Evolutionary conservation across 1,284 basidiomycete species (phyloP).

Genomic region (Sparassis latifolia): DNA sequence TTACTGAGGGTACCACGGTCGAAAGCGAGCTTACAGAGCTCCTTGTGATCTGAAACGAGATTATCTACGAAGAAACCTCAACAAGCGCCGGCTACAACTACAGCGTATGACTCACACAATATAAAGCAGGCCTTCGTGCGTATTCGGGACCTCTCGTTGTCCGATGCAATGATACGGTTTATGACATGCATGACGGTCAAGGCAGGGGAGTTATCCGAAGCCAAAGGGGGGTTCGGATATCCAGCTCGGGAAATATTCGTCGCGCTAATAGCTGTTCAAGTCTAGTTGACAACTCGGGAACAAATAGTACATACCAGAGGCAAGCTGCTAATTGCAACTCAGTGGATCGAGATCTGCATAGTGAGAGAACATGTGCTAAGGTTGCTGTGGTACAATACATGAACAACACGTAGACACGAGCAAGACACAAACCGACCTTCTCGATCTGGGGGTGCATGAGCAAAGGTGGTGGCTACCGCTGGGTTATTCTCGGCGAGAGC

Average conservation of each 20-base stretch:
- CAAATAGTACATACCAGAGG: conserved; percentile 43
- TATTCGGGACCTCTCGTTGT: conserved; percentile 33
- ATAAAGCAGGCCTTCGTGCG: conserved; percentile 65
- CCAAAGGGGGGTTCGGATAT: conserved; percentile 17
- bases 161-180: conserved; percentile 45
- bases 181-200: conserved; percentile 58
- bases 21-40: conserved; percentile 57
- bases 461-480: conserved; percentile 40
- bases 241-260: conserved; percentile 51
- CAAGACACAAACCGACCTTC: conserved; percentile 18
- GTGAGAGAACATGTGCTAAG: conserved; percentile 35
- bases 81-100: neutral
- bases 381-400: conserved; percentile 13
- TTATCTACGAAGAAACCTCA: conserved; percentile 39
- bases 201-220: conserved; percentile 36
- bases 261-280: conserved; percentile 31
- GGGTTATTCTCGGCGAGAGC: conserved; percentile 64
- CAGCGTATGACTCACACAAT: conserved; percentile 44
- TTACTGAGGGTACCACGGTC: conserved; percentile 54
- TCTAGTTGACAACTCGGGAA: neutral
- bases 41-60: conserved; percentile 64
- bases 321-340: conserved; percentile 64
- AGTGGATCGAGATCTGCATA: conserved; percentile 47
- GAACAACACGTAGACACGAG: neutral
- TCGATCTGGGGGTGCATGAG: conserved; percentile 34